Evolutionary conservation across 2,329 filamentous ascomycete genomes (phyloP).

Genomic region (Phyllosticta citribraziliensis): DNA sequence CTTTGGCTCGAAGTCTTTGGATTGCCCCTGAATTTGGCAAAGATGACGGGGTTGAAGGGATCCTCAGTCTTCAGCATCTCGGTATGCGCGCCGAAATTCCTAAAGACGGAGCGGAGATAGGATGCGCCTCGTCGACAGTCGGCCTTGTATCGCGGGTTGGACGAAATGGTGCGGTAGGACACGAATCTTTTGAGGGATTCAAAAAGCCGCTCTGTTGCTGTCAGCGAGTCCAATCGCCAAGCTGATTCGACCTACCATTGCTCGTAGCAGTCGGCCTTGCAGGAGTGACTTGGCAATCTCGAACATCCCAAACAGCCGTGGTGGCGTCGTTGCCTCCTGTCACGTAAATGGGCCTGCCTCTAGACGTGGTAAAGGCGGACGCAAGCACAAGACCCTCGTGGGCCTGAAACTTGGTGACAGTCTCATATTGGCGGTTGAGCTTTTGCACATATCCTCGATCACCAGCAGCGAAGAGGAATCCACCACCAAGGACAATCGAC

Average conservation of each 20-base stretch:
- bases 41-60: constrained; percentile 80
- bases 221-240: constrained; percentile 15
- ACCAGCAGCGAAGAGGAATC: constrained; percentile 78
- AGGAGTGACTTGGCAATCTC: constrained; percentile 41
- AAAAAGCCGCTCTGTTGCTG: constrained; percentile 46
- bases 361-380: constrained; percentile 63
- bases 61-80: constrained; percentile 80
- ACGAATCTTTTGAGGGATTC: constrained; percentile 71
- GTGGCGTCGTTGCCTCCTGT: constrained; percentile 90
- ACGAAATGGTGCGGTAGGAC: constrained; percentile 84
- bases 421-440: constrained; percentile 76
- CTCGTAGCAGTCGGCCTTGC: constrained; percentile 41
- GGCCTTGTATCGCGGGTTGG: constrained; percentile 72
- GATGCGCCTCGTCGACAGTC: constrained; percentile 90
- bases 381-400: constrained; percentile 82
- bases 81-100: constrained; percentile 78
- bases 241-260: constrained; percentile 36
- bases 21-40: constrained; percentile 76
- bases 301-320: constrained; percentile 79
- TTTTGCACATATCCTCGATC: constrained; percentile 68
- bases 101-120: constrained; percentile 82
- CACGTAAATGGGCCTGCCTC: constrained; percentile 72
- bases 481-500: constrained; percentile 75
- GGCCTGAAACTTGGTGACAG: constrained; percentile 67
- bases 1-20: constrained; percentile 53